A percentile compares a stretch with the other conserved stretches of the same genome.
Conservation (phyloP, 768 basidiomycete genomes). For the Boletus vinaceobasis region DNA sequence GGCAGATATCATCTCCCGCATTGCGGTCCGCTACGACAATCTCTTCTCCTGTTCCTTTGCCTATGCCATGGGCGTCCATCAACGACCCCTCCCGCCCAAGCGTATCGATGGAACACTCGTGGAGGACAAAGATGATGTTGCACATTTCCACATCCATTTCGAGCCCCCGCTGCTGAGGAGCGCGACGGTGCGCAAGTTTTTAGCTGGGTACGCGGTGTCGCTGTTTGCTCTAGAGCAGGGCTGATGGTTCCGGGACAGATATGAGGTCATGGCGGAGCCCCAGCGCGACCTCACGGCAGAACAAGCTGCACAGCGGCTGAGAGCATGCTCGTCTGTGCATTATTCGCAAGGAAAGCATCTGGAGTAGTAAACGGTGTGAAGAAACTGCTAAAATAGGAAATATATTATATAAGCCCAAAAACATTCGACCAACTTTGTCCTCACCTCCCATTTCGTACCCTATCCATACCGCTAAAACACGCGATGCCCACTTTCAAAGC, state of each 20-base stretch:
- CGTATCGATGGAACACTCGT: constrained; percentile 22
- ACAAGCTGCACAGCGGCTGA: constrained; percentile 69
- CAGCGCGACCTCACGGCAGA: constrained; percentile 90
- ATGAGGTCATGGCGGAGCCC: constrained; percentile 86
- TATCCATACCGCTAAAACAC: too few relatives aligned
- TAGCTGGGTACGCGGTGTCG: constrained; percentile 66
- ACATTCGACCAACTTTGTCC: too few relatives aligned
- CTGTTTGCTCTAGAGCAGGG: not conserved
- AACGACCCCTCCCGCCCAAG: constrained; percentile 58
- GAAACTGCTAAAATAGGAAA: too few relatives aligned
- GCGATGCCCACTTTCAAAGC: too few relatives aligned
- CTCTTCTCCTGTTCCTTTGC: constrained; percentile 85
- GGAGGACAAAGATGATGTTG: constrained; percentile 49
- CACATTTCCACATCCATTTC: constrained; percentile 87
- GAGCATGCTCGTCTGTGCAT: constrained; percentile 56
- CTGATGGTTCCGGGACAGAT: constrained; percentile 41
- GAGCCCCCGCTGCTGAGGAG: constrained; percentile 80
- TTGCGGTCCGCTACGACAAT: constrained; percentile 73
- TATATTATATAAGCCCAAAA: too few relatives aligned
- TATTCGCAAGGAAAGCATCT: constrained; percentile 34
- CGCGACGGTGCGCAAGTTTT: constrained; percentile 80
- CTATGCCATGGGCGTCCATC: constrained; percentile 94
- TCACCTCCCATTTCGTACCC: too few relatives aligned
- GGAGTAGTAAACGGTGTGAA: not conserved
- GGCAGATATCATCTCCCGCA: constrained; percentile 60